Evolutionary conservation across 2,329 filamentous ascomycete genomes (phyloP).

Genomic region (Blastomyces parvus): DNA sequence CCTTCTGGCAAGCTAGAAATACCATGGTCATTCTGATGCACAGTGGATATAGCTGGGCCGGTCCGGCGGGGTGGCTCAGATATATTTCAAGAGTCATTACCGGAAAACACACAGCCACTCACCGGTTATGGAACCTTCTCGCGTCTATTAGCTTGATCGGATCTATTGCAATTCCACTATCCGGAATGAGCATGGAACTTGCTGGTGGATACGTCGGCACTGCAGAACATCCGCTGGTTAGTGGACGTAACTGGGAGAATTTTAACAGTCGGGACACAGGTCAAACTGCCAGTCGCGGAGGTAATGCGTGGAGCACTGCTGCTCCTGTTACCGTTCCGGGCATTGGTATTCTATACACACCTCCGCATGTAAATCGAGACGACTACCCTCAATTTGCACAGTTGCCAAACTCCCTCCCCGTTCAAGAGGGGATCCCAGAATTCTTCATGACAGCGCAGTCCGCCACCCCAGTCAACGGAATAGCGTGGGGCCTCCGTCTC

Average conservation of each 20-base stretch:
- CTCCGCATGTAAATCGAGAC: slow-evolving; percentile 6
- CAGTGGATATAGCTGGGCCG: slow-evolving; percentile 2
- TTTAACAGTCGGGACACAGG: slow-evolving; percentile 5
- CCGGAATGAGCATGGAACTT: slow-evolving; percentile 10
- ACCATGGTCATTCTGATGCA: slow-evolving; percentile 10
- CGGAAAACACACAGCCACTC: neutral
- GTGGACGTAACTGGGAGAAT: slow-evolving; percentile 5
- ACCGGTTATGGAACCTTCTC: slow-evolving; percentile 6
- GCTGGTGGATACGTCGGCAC: slow-evolving; percentile 8
- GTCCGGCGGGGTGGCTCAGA: neutral
- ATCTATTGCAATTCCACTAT: slow-evolving; percentile 10
- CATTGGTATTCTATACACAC: slow-evolving; percentile 9
- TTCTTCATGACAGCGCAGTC: slow-evolving; percentile 11
- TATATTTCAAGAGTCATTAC: neutral
- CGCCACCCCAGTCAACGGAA: slow-evolving; percentile 6
- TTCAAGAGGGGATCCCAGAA: slow-evolving; percentile 1
- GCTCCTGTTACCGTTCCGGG: slow-evolving; percentile 6
- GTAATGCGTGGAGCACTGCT: slow-evolving; percentile 1
- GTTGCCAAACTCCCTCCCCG: slow-evolving; percentile 5
- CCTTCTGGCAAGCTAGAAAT: slow-evolving; percentile 5
- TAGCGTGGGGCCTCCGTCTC: slow-evolving; percentile 9
- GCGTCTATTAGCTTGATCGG: neutral
- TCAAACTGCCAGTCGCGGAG: neutral
- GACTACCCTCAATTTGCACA: neutral
- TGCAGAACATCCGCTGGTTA: slow-evolving; percentile 3